Evolutionary conservation across 352 stramenopile genomes (phyloP).

Genomic region (Globisporangium solare): DNA sequence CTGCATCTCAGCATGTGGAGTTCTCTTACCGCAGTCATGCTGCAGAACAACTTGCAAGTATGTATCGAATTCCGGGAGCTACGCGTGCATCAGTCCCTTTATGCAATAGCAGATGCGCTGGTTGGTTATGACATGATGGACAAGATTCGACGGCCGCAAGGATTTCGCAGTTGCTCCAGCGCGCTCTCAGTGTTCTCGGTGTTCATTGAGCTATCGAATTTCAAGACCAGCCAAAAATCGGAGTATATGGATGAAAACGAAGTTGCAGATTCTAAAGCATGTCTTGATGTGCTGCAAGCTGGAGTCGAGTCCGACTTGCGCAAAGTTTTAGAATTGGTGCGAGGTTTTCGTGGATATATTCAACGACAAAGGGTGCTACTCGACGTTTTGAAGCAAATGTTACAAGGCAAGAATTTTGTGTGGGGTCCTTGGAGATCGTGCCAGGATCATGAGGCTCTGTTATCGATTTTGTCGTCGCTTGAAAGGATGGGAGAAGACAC

Average conservation of each 20-base stretch:
- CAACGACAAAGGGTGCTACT: constrained; percentile 39
- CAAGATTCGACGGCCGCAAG: constrained; percentile 11
- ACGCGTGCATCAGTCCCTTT: constrained; percentile 49
- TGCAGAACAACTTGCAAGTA: constrained; percentile 37
- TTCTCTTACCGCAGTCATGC: constrained; percentile 38
- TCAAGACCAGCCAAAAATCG: constrained; percentile 7
- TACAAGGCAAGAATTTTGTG: constrained; percentile 32
- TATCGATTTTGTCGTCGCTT: constrained; percentile 57
- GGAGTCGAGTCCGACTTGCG: constrained; percentile 59
- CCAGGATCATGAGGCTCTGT: constrained; percentile 55
- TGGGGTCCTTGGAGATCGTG: constrained; percentile 41
- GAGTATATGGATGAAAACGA: constrained; percentile 3
- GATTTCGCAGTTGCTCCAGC: constrained; percentile 12
- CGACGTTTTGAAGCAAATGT: constrained; percentile 37
- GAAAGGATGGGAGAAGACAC: constrained; percentile 18
- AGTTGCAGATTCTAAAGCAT: background rate
- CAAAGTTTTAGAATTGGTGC: constrained; percentile 46
- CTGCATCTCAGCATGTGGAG: constrained; percentile 38
- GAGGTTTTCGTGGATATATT: constrained; percentile 26
- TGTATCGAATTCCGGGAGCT: constrained; percentile 52
- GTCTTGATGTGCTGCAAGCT: constrained; percentile 26
- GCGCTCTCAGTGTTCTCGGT: constrained; percentile 28
- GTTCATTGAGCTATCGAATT: constrained; percentile 33
- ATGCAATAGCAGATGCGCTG: constrained; percentile 42
- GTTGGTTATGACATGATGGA: constrained; percentile 25